A percentile compares a stretch with the other conserved stretches of the same genome.
These are phyloP conservation scores for Sicyos baderoa DNA, from an alignment of 306 rosid genomes.

Conservation along the genomic window DNA sequence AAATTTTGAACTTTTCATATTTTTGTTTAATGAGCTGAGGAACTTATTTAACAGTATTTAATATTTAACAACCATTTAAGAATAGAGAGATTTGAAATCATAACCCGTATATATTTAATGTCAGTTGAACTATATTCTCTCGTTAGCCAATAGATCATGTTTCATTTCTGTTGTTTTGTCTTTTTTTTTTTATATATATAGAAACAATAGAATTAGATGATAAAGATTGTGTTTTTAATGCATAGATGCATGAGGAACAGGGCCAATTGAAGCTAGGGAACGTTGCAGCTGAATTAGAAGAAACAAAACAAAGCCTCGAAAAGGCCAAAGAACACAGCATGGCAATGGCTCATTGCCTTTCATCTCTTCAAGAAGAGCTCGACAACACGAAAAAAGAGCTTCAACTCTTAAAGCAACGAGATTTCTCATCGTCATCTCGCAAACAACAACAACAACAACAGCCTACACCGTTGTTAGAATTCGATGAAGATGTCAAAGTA, in stretches of 20 bases:
- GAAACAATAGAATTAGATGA: not conserved
- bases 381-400: slow-evolving; percentile 66
- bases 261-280: slow-evolving; percentile 41
- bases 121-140: too few species aligned
- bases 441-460: too few species aligned
- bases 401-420: slow-evolving; percentile 38
- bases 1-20: too few species aligned
- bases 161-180: too few species aligned
- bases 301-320: slow-evolving; percentile 58
- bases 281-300: slow-evolving; percentile 65
- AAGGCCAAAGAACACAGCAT: slow-evolving; percentile 73
- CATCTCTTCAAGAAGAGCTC: slow-evolving; percentile 73
- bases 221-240: not conserved
- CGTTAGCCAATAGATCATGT: too few species aligned
- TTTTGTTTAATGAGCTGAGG: too few species aligned
- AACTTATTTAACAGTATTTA: too few species aligned
- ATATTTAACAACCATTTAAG: too few species aligned
- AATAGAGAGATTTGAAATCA: too few species aligned
- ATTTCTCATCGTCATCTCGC: not conserved
- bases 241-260: slow-evolving; percentile 34
- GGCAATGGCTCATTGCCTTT: slow-evolving; percentile 66
- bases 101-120: too few species aligned
- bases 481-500: not conserved
- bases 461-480: too few species aligned
- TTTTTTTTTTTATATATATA: too few species aligned